These are phyloP conservation scores for Diaporthe amygdali DNA, from an alignment of 2,329 filamentous ascomycete species.

Conservation along the genomic window DNA sequence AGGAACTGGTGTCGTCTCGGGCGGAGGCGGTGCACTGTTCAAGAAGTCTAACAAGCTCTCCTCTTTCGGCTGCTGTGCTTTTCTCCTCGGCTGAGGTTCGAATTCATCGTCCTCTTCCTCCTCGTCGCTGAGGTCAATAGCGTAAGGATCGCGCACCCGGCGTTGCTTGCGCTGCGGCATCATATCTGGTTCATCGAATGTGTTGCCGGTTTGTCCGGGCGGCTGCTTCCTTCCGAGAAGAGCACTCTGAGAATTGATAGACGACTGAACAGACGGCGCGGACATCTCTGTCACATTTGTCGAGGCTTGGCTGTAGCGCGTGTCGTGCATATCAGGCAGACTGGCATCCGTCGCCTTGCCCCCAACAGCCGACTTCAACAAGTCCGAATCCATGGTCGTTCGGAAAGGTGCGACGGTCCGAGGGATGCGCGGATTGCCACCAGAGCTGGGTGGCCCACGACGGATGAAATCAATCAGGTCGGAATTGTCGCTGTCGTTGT, in stretches of 20 bases:
- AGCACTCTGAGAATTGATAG: constrained; percentile 76
- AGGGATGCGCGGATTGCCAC: constrained; percentile 73
- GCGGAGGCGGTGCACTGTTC: constrained; percentile 70
- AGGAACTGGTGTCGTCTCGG: constrained; percentile 46
- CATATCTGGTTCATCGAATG: constrained; percentile 53
- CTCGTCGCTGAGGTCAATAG: constrained; percentile 82
- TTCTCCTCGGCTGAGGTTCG: constrained; percentile 50
- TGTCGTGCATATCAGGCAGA: constrained; percentile 60
- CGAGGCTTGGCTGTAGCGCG: constrained; percentile 62
- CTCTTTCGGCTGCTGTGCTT: constrained; percentile 54
- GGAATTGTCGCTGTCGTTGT: constrained; percentile 71
- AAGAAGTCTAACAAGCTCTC: constrained; percentile 79
- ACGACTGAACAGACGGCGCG: constrained; percentile 62
- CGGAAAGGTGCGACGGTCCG: constrained; percentile 85
- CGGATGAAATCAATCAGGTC: constrained; percentile 97
- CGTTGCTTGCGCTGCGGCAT: constrained; percentile 77
- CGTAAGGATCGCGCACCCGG: constrained; percentile 86
- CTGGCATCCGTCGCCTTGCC: constrained; percentile 63
- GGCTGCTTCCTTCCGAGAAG: constrained; percentile 54
- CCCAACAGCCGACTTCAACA: constrained; percentile 62
- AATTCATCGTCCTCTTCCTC: constrained; percentile 60
- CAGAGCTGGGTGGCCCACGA: constrained; percentile 72
- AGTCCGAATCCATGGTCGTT: constrained; percentile 84
- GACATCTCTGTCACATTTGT: constrained; percentile 64
- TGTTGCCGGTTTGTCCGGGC: constrained; percentile 34